These are phyloP conservation scores for Macrocybe gigantea DNA, from an alignment of 768 basidiomycete species.

Conservation along the genomic window DNA sequence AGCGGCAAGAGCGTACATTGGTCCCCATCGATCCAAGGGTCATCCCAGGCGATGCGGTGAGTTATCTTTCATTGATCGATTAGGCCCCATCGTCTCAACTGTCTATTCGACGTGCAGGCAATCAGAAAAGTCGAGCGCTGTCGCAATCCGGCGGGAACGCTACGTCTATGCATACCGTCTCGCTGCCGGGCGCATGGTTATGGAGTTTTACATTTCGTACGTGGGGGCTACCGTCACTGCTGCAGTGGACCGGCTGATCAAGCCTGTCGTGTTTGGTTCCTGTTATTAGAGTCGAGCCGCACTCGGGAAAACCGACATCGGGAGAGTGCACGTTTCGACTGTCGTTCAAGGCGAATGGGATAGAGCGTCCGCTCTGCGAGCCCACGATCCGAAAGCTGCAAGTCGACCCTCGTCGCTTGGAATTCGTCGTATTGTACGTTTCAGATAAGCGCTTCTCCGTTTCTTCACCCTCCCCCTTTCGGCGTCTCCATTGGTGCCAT, in stretches of 20 bases:
- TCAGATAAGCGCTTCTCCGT: background rate
- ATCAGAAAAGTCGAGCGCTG: too few species aligned
- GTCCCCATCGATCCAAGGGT: slow-evolving; percentile 13
- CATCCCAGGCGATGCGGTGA: slow-evolving; percentile 14
- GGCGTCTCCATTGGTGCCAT: background rate
- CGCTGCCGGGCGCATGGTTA: slow-evolving; percentile 32
- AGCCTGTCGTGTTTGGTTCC: background rate
- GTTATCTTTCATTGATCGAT: background rate
- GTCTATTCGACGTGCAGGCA: too few species aligned
- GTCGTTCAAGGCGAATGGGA: slow-evolving; percentile 45
- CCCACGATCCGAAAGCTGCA: slow-evolving; percentile 39
- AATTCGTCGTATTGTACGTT: slow-evolving; percentile 60
- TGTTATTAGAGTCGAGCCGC: slow-evolving; percentile 37
- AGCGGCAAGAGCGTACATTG: slow-evolving; percentile 19
- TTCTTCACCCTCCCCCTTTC: slow-evolving; percentile 1
- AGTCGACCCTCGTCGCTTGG: slow-evolving; percentile 48
- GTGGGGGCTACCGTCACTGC: slow-evolving; percentile 12
- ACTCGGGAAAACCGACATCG: slow-evolving; percentile 28
- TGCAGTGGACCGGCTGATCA: background rate
- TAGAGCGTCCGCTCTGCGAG: slow-evolving; percentile 48
- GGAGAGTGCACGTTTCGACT: slow-evolving; percentile 51
- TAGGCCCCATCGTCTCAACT: too few species aligned
- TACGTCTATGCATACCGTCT: slow-evolving; percentile 52
- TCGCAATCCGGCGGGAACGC: slow-evolving; percentile 27
- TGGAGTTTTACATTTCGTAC: slow-evolving; percentile 50